Base-by-base conservation (phyloP, 192 early-diverging fungal species). In the Coemansia sp. region DNA sequence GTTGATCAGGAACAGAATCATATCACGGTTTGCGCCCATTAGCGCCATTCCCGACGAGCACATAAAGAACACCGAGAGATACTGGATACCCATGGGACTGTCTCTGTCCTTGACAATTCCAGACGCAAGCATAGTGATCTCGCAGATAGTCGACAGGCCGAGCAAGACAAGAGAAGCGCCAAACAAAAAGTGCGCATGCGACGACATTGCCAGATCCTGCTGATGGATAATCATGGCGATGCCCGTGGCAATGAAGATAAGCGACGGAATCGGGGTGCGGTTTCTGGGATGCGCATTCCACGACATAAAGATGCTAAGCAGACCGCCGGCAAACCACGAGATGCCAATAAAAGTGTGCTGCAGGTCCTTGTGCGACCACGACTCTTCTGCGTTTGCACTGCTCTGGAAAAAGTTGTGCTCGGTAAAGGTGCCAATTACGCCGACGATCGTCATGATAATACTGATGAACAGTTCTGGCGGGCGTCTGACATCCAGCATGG, bases 281-380 rank as follows among this genome's bases (percentile, higher is more conserved):
- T 76, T 63, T 13, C 70, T 64, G 22, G 83, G 83, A 25, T 58
- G 38, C 41, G 60, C 70, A 9, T 46, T 62, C 54, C 66, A 74
- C 5, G 77, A 74, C 61, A 87, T 71, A 5, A 83, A 62, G 16
- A 86, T 70, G 38, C 89, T 87, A 19, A 87, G 58, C 5, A 83
- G 43, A 5, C 89, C 89, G 43, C 84, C 89, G 11, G 84, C 71
- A 49, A 85, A 77, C 89, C 89, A 90, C 39, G 83, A 73, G 39
- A 90, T 83, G 46, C 88, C 89, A 73, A 90, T 83, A 16, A 85
- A 69, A 5, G 88, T 90, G 55, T 90, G 88, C 65, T 90, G 88
- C 69, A 87, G 72, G 61, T 90, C 86, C 41, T 86, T 86, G 70
- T 88, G 85, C 49, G 81, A 85, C 88, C 88, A 90, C 12, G 13